Base-by-base conservation (phyloP, 1,284 basidiomycete genomes). In the Heterobasidion occidentale region DNA sequence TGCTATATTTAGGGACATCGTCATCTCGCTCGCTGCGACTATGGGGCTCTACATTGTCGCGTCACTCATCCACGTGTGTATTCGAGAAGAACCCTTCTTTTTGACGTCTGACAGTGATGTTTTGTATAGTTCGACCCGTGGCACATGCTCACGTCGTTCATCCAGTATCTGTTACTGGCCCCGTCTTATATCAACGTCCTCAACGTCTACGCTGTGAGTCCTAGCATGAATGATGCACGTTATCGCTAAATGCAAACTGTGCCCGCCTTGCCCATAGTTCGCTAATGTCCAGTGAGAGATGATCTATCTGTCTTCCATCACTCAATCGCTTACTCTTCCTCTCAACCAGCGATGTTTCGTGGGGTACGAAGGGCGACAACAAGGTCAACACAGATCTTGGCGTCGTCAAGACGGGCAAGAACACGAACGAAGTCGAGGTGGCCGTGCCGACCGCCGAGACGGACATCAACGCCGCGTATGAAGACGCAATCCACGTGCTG, bases 131-230 rank as follows among this genome's bases (percentile, higher is more conserved):
- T 97, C 59, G 95, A 98, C 71, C 93, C 94, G 14, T 92, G 94
- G 86, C 92, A 96, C 72, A 84, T 97, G 71, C 56, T 98, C 60
- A 98, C 94, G 2, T 93, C 90, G 64, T 95, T 95, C 66, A 61
- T 88, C 7, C 94, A 93, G 58, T 98, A 97, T 68, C 71, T 98
- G 61, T 74, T 99, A 15, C 77, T 98, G 58, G 86, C 87, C 1
- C 91, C 92, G 4, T 88, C 87, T n/a, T 95, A 93, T 64, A 84
- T 95, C 70, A 94, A 92, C 68, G 79, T 96, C 51, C 73, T 96
- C 50, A 93, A 88, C 69, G 83, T 94, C 84, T 92, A 61, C 67
- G 86, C 73, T 36, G 51, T 19, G 35, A 27, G 27, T 27, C 1
- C 5, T 27, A 5, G 27, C 27, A 27, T 27, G 27, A 6, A 27